Evolutionary conservation across 1,284 basidiomycete species (phyloP), one percentile per base, ranked within the genome.

Genomic region (Ustilago hordei): DNA sequence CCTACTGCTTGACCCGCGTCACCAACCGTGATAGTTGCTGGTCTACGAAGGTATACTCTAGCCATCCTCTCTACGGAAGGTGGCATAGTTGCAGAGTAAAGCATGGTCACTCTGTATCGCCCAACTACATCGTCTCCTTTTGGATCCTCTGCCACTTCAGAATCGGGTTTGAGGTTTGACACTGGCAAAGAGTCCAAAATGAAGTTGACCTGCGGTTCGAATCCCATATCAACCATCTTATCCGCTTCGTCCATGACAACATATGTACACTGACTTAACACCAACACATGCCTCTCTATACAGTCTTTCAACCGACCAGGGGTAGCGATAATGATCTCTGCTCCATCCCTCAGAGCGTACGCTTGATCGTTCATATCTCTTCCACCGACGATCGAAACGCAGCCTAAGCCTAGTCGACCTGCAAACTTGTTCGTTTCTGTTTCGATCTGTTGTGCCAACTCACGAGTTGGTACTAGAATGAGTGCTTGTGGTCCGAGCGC

Each of bases 231-330:
- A 65, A 99, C 95, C 96, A 99, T 98, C 63, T 95, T 91, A 87
- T 99, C 96, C 19, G 97, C 97, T 88, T 99, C 96, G 87, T 99
- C 97, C 95, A 99, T 96, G 75, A 99, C 95, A 60, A 99, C 92
- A 85, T 98, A 99, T 1, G 93, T 93, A 87, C 96, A 98, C 87
- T 99, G 96, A 5, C 92, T 92, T 57, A 99, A 90, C 41, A 99
- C 95, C 39, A 99, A 89, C 55, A 98, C 94, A 85, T 94, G 94
- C 55, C 95, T 91, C 87, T 99, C 96, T 70, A 99, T 92, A 75
- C 98, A 94, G 86, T 99, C 97, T 87, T 97, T 96, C 53, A 99
- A 89, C 87, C 96, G 93, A 87, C 96, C 96, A 2, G 97, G 97
- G 0, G 96, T 99, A 31, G 96, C 97, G 77, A 99, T 98, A 84